Evolutionary conservation across 192 early-diverging fungal species (phyloP).

Genomic region (Backusella circina): DNA sequence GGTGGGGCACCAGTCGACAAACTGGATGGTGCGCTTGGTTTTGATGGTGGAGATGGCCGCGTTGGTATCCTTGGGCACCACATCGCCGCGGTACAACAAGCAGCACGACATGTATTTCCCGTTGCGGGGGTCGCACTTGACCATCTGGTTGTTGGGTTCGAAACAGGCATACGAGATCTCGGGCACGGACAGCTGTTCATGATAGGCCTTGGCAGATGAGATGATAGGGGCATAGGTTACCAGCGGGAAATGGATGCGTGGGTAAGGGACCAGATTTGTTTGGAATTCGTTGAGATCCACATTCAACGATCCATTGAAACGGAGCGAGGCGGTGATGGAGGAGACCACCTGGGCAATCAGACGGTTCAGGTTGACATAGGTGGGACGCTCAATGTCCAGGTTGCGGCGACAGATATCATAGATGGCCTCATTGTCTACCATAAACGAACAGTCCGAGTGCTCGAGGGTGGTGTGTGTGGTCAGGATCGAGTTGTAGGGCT

Average conservation of each 20-base stretch:
- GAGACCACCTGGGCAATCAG: constrained; percentile 99
- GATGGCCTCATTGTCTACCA: constrained; percentile 99
- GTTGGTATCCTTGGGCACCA: constrained; percentile 97
- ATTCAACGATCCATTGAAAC: constrained; percentile 97
- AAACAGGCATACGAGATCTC: constrained; percentile 97
- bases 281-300: constrained; percentile 99
- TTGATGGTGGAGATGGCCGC: constrained; percentile 85
- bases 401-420: constrained; percentile 99
- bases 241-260: constrained; percentile 98
- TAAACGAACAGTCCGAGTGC: constrained; percentile 98
- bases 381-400: constrained; percentile 94
- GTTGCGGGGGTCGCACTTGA: constrained; percentile 95
- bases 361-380: constrained; percentile 96
- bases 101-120: constrained; percentile 99
- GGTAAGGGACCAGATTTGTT: constrained; percentile 99
- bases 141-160: constrained; percentile 98
- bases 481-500: constrained; percentile 99
- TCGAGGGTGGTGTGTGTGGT: constrained; percentile 99
- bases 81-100: constrained; percentile 97
- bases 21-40: constrained; percentile 94
- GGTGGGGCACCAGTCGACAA: constrained; percentile 99
- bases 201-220: constrained; percentile 91
- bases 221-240: constrained; percentile 97
- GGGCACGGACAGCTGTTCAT: constrained; percentile 92
- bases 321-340: constrained; percentile 97